Evolutionary conservation across 2,329 filamentous ascomycete genomes (phyloP).

Genomic region (Graphiopsis chlorocephala): DNA sequence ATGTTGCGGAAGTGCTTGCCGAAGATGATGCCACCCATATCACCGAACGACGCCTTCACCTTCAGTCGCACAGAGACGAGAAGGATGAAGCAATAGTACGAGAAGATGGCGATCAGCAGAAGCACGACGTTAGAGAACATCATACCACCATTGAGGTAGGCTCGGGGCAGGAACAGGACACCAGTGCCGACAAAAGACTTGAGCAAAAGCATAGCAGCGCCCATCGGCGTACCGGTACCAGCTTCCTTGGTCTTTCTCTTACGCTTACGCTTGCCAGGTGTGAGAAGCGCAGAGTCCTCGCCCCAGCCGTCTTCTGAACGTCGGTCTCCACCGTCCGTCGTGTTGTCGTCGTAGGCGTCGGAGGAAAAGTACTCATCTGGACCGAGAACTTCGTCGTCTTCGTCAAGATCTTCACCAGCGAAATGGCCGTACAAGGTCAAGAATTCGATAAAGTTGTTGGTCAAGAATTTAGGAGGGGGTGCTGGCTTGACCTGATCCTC

Average conservation of each 20-base stretch:
- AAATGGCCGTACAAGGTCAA: constrained; percentile 95
- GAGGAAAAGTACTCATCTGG: constrained; percentile 92
- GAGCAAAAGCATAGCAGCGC: constrained; percentile 79
- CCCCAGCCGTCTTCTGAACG: constrained; percentile 69
- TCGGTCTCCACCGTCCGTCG: constrained; percentile 42
- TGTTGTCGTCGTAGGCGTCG: constrained; percentile 59
- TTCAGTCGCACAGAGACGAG: constrained; percentile 81
- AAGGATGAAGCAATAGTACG: constrained; percentile 96
- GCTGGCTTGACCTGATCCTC: constrained; percentile 15
- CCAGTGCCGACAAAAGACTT: constrained; percentile 98
- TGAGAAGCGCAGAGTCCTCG: constrained; percentile 81
- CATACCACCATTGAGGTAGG: constrained; percentile 96
- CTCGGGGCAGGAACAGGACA: constrained; percentile 86
- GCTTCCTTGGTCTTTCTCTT: constrained; percentile 72
- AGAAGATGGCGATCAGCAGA: constrained; percentile 78
- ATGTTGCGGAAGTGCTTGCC: constrained; percentile 84
- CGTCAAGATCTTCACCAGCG: constrained; percentile 91
- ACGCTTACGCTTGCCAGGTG: constrained; percentile 64
- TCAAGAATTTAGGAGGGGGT: constrained; percentile 61
- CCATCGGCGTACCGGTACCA: constrained; percentile 74
- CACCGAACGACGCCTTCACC: constrained; percentile 92
- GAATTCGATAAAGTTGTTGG: constrained; percentile 93
- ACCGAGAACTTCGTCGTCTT: constrained; percentile 85
- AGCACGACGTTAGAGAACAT: constrained; percentile 90
- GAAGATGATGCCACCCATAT: constrained; percentile 89